Conservation (phyloP, 1,284 basidiomycete species). For the Violaceomyces palustris region DNA sequence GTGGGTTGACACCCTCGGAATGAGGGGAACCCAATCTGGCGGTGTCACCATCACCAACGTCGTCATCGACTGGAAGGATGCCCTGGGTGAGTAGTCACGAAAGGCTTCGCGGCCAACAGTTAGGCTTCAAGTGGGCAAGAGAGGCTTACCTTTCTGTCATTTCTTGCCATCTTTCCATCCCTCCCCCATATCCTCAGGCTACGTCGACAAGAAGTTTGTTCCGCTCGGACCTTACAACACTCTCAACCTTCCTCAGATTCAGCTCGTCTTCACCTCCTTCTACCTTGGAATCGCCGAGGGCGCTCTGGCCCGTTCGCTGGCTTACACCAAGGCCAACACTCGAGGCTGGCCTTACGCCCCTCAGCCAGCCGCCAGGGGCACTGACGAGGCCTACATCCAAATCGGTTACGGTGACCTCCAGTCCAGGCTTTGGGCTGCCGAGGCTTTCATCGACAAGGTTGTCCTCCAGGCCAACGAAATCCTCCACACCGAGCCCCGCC, state of each 20-base stretch:
- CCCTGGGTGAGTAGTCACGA: slow-evolving; percentile 29
- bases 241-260: slow-evolving; percentile 51
- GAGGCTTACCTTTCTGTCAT: neutral
- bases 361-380: slow-evolving; percentile 30
- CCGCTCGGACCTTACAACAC: slow-evolving; percentile 50
- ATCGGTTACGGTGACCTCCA: slow-evolving; percentile 50
- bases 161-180: neutral
- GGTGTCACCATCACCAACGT: slow-evolving; percentile 47
- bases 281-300: slow-evolving; percentile 53
- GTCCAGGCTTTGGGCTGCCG: slow-evolving; percentile 47
- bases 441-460: slow-evolving; percentile 45
- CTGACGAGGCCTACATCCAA: slow-evolving; percentile 52
- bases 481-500: slow-evolving; percentile 26
- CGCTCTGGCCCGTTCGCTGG: slow-evolving; percentile 38
- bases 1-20: slow-evolving; percentile 53
- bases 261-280: slow-evolving; percentile 51
- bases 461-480: slow-evolving; percentile 25
- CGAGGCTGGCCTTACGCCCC: slow-evolving; percentile 51
- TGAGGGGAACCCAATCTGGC: slow-evolving; percentile 49
- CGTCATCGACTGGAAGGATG: slow-evolving; percentile 38
- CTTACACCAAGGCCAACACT: slow-evolving; percentile 49
- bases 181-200: too few species aligned
- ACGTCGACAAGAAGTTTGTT: slow-evolving; percentile 30
- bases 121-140: too few species aligned
- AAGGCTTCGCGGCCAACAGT: neutral